Conservation (phyloP, 805 yeast genomes). For the Ogataea naganishii region DNA sequence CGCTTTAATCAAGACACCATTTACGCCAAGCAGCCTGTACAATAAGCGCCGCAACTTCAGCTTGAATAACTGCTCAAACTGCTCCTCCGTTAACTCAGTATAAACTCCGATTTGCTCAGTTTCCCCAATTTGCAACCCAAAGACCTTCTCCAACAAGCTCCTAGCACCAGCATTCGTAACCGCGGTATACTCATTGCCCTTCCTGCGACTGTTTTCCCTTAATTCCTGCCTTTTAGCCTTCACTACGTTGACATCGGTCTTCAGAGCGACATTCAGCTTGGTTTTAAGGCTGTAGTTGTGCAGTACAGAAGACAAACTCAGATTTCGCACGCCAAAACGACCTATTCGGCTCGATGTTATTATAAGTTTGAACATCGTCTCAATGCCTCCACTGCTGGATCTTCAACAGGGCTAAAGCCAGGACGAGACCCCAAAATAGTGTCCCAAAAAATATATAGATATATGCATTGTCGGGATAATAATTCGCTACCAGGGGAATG, state of each 20-base stretch:
- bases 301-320: conserved; percentile 1
- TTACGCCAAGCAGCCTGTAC: conserved; percentile 49
- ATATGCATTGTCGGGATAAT: too few relatives aligned
- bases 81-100: conserved; percentile 16
- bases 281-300: conserved; percentile 4
- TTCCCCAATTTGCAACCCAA: conserved; percentile 11
- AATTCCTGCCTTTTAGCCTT: conserved; percentile 4
- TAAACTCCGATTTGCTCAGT: conserved; percentile 13
- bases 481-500: too few relatives aligned
- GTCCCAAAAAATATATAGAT: too few relatives aligned
- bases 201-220: conserved; percentile 5
- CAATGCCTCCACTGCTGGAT: too few relatives aligned
- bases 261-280: conserved; percentile 9
- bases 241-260: conserved; percentile 4
- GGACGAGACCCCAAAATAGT: too few relatives aligned
- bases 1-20: conserved; percentile 48
- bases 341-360: conserved; percentile 4
- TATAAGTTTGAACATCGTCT: too few relatives aligned
- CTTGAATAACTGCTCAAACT: conserved; percentile 15
- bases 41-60: conserved; percentile 33
- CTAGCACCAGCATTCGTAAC: conserved; percentile 21
- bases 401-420: too few relatives aligned
- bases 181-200: conserved; percentile 13
- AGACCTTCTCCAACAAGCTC: conserved; percentile 11
- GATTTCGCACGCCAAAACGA: conserved; percentile 1